A percentile compares a stretch with the other conserved stretches of the same genome.
Evolutionary conservation across 345 rosid genomes (phyloP).

Genomic region (Euclidium syriacum): DNA sequence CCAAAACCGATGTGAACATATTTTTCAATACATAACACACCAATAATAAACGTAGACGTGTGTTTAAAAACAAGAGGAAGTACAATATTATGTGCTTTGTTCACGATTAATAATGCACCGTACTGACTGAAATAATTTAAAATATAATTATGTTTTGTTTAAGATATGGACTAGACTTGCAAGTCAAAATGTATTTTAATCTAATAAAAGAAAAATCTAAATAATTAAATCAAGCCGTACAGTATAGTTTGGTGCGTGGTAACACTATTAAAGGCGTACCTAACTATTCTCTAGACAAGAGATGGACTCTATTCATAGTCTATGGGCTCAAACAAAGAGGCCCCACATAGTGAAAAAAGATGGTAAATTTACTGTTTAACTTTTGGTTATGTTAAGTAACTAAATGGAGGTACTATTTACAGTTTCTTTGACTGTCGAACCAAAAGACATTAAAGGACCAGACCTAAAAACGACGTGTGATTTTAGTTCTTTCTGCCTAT

Average conservation of each 20-base stretch:
- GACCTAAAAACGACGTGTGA: constrained; percentile 16
- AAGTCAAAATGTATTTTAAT: constrained; percentile 11
- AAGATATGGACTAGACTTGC: neutral
- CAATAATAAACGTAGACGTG: neutral
- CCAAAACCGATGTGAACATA: constrained; percentile 5
- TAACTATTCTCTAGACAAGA: constrained; percentile 9
- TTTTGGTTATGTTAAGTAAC: constrained; percentile 14
- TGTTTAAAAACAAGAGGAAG: too few species aligned
- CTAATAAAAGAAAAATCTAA: neutral
- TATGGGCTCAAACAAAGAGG: neutral
- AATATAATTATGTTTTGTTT: neutral
- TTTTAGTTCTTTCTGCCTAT: constrained; percentile 30
- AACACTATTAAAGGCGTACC: too few species aligned
- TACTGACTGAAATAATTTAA: neutral
- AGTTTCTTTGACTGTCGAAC: constrained; percentile 6
- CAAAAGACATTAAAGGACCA: constrained; percentile 7
- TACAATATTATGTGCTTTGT: neutral
- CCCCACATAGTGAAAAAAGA: neutral
- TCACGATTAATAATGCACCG: neutral
- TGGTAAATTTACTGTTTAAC: constrained; percentile 5
- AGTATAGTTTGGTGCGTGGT: neutral
- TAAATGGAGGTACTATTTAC: neutral
- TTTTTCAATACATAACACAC: neutral
- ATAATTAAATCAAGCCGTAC: neutral
- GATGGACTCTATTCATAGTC: neutral